A percentile compares a stretch with the other conserved stretches of the same genome.
These are phyloP conservation scores for Annulohypoxylon truncatum DNA, from an alignment of 2,329 filamentous ascomycete genomes.

Conservation along the genomic window DNA sequence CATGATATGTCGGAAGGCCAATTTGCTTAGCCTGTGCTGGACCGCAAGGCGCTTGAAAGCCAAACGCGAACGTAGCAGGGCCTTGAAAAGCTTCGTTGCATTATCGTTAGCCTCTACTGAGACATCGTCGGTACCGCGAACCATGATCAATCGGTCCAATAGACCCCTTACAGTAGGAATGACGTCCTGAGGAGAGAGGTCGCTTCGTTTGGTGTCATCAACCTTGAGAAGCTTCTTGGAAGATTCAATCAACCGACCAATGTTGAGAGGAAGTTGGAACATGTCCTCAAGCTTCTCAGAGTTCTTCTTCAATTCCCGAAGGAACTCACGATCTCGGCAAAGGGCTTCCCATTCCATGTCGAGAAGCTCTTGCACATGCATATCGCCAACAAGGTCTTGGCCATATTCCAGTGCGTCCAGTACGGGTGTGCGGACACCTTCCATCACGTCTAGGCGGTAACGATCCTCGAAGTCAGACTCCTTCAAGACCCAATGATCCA, in stretches of 20 bases:
- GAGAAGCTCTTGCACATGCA: conserved; percentile 85
- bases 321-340: conserved; percentile 75
- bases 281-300: conserved; percentile 79
- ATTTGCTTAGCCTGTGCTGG: conserved; percentile 85
- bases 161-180: conserved; percentile 82
- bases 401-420: conserved; percentile 87
- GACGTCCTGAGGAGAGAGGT: conserved; percentile 88
- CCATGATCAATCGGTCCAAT: conserved; percentile 81
- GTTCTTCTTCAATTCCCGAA: conserved; percentile 74
- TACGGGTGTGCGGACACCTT: conserved; percentile 64
- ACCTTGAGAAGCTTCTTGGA: conserved; percentile 92
- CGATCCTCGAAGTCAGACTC: conserved; percentile 80
- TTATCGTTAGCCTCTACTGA: conserved; percentile 89
- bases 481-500: conserved; percentile 87
- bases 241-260: conserved; percentile 89
- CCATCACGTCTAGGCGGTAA: conserved; percentile 90
- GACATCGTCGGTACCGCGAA: conserved; percentile 84
- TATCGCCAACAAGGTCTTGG: conserved; percentile 85
- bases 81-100: conserved; percentile 92
- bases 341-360: conserved; percentile 90
- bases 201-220: conserved; percentile 85
- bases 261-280: conserved; percentile 93
- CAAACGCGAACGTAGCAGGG: conserved; percentile 86
- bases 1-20: conserved; percentile 91
- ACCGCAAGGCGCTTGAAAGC: conserved; percentile 94